phyloP scores from a whole-genome alignment of 495 filamentous ascomycete genomes.

The Lepraria neglecta region DNA sequence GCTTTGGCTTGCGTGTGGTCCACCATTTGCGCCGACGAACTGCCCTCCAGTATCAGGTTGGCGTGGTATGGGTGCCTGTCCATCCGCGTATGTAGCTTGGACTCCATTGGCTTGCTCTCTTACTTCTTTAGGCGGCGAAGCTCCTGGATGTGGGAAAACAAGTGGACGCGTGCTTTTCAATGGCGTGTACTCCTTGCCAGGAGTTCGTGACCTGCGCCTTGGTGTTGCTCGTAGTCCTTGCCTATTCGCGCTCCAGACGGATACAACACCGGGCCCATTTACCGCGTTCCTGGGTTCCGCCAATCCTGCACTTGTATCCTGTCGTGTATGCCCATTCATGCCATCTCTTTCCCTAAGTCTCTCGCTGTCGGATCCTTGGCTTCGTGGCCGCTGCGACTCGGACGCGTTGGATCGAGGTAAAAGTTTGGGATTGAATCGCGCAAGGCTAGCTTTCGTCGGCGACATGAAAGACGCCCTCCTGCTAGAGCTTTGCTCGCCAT shows the following conservation, averaged over 20 bases:
- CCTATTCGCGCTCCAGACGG: not conserved
- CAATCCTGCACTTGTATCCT: not conserved
- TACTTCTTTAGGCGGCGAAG: slow-evolving; percentile 3
- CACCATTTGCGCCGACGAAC: not conserved
- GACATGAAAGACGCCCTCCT: slow-evolving; percentile 53
- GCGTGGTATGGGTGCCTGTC: not conserved
- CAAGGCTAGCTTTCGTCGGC: slow-evolving; percentile 58
- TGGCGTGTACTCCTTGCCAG: not conserved
- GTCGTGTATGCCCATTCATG: not conserved
- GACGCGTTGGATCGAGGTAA: slow-evolving; percentile 43
- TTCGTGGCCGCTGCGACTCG: slow-evolving; percentile 28
- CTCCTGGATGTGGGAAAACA: not conserved
- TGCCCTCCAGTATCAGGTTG: too few species aligned
- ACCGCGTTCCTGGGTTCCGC: not conserved
- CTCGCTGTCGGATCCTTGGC: not conserved
- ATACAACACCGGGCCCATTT: not conserved
- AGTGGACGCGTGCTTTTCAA: not conserved
- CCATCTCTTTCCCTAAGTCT: not conserved
- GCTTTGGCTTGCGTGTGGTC: not conserved
- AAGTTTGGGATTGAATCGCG: slow-evolving; percentile 56
- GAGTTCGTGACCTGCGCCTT: slow-evolving; percentile 9
- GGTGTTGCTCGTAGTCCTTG: slow-evolving; percentile 1
- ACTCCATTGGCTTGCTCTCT: not conserved
- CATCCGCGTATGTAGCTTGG: not conserved
- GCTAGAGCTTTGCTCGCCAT: slow-evolving; percentile 27